Evolutionary conservation across 2,329 filamentous ascomycete species (phyloP).

Genomic region (Cladosporium cucumerinum): DNA sequence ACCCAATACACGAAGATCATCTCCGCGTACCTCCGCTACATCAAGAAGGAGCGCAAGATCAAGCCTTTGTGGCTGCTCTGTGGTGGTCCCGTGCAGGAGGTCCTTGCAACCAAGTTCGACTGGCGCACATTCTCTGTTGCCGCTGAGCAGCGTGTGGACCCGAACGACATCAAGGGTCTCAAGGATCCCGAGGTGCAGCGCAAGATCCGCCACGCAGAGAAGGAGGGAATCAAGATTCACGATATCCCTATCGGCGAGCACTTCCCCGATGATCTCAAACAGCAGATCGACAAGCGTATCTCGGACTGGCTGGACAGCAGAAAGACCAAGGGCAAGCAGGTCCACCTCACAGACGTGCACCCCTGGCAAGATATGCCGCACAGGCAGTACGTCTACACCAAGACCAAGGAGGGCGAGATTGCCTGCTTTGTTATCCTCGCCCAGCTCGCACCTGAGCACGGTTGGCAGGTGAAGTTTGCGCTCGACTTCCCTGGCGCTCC

Average conservation of each 20-base stretch:
- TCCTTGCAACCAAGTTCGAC: slow-evolving; percentile 73
- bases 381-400: slow-evolving; percentile 79
- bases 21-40: slow-evolving; percentile 68
- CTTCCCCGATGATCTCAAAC: slow-evolving; percentile 63
- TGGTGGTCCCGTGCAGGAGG: slow-evolving; percentile 72
- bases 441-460: slow-evolving; percentile 73
- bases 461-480: slow-evolving; percentile 95
- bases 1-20: slow-evolving; percentile 73
- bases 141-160: slow-evolving; percentile 82
- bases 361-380: slow-evolving; percentile 84
- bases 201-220: slow-evolving; percentile 77
- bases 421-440: slow-evolving; percentile 77
- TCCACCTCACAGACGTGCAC: slow-evolving; percentile 84
- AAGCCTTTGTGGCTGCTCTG: slow-evolving; percentile 88
- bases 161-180: slow-evolving; percentile 63
- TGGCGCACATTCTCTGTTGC: slow-evolving; percentile 89
- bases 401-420: slow-evolving; percentile 68
- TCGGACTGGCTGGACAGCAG: slow-evolving; percentile 75
- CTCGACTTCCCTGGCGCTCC: slow-evolving; percentile 85
- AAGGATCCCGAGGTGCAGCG: slow-evolving; percentile 64
- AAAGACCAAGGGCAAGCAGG: slow-evolving; percentile 67
- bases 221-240: slow-evolving; percentile 76
- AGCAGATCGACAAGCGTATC: slow-evolving; percentile 69
- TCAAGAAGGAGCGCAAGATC: slow-evolving; percentile 67
- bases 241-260: slow-evolving; percentile 65